These are phyloP conservation scores for Solanum stenotomum DNA, from an alignment of 257 asterid genomes.

Conservation along the genomic window DNA sequence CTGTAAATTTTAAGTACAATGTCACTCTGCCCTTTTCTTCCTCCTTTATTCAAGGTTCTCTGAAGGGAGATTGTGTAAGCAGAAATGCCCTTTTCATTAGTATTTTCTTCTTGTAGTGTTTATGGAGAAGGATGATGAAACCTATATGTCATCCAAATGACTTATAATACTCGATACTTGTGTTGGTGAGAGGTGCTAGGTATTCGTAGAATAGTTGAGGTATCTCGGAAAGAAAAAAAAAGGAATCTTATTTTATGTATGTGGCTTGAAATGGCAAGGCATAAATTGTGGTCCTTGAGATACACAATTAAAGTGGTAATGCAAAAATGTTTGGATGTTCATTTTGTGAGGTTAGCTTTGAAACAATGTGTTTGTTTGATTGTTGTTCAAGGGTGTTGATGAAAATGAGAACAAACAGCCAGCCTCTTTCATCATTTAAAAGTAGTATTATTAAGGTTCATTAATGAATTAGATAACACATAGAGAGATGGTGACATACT, in stretches of 20 bases:
- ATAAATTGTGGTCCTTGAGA: neutral
- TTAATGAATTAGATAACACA: neutral
- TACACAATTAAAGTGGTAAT: neutral
- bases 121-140: neutral
- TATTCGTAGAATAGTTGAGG: neutral
- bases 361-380: neutral
- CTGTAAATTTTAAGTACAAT: neutral
- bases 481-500: constrained; percentile 6
- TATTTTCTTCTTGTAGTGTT: neutral
- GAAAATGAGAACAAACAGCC: constrained; percentile 1
- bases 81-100: neutral
- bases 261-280: neutral
- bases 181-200: neutral
- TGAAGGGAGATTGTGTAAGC: neutral
- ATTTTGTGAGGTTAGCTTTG: neutral
- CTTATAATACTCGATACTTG: neutral
- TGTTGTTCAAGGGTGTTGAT: constrained; percentile 15
- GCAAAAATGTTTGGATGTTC: neutral
- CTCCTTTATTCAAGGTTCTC: neutral
- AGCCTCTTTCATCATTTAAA: neutral
- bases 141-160: neutral
- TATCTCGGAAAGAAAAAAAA: neutral
- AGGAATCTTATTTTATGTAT: neutral
- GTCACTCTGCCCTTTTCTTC: neutral
- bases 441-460: neutral